Base-by-base conservation (phyloP, 2,329 filamentous ascomycete species). In the Fusarium mexicanum region DNA sequence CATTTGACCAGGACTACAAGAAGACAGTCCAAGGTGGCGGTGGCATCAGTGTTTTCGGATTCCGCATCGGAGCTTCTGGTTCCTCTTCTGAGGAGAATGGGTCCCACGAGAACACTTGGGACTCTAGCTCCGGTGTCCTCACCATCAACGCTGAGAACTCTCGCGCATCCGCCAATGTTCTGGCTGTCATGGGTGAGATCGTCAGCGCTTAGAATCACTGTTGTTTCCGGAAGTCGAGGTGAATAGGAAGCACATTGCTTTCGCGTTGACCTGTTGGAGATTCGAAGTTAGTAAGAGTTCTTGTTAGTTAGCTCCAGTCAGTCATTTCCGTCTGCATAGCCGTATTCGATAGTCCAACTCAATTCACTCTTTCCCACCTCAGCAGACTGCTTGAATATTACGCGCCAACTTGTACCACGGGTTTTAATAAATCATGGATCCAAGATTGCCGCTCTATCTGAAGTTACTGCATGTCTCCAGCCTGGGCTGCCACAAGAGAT, bases 341-440 rank as follows among this genome's bases (percentile, higher is more conserved):
- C 37, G 8, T n/a, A 31, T 55, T 13, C 20, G 3, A 18, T 41
- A 55, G 51, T n/a, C 11, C 1, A 41, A 31, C 16, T 31, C 16
- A 18, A 31, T 29, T 6, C 35, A n/a, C 16, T 55, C 51, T 2
- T 55, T 54, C 3, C 17, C 13, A 16, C 7, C 20, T 29, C 14
- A 26, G 10, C 22, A 9, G 9, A 18, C n/a, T 17, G 3, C 4
- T 8, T 22, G 3, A 3, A 1, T 24, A 11, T 37, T 2, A 16
- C 13, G 24, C 20, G 14, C 14, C 7, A 22, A 6, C 2, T n/a
- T 48, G 1, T 6, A 9, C 3, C 3, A 17, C 8, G 0, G 0
- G 0, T 6, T 7, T n/a, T 17, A 9, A 3, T 48, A 8, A 0
- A 16, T 17, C 5, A 5, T 12, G 0, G 14, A 7, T 3, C 4